phyloP scores from a whole-genome alignment of 306 rosid genomes.

The Luffa aegyptiaca region DNA sequence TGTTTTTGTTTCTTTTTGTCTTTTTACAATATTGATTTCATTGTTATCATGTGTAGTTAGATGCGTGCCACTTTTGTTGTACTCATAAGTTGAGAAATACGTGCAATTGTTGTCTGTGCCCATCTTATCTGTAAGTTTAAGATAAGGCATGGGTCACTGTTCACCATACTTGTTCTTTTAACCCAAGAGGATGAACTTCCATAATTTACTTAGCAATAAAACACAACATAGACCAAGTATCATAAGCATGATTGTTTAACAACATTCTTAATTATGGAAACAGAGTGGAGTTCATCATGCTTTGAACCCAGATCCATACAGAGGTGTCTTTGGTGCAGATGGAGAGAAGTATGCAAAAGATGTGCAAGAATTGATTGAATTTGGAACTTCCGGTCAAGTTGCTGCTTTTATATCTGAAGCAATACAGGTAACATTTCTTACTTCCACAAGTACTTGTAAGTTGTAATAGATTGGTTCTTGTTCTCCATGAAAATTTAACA shows the following conservation, averaged over 20 bases:
- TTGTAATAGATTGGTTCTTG: neutral
- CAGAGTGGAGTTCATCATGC: conserved; percentile 96
- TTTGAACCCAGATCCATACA: conserved; percentile 82
- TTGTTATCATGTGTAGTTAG: neutral
- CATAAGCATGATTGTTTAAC: neutral
- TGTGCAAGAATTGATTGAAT: conserved; percentile 66
- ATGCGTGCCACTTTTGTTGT: neutral
- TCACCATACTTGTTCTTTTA: neutral
- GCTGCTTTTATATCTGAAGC: conserved; percentile 86
- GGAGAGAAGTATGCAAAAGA: conserved; percentile 87
- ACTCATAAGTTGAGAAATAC: neutral
- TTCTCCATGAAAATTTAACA: neutral
- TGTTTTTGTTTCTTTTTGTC: neutral
- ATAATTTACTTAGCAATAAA: neutral
- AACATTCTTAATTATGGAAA: conserved; percentile 1
- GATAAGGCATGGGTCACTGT: conserved; percentile 8
- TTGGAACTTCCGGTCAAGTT: conserved; percentile 79
- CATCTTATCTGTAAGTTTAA: neutral
- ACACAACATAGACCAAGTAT: neutral
- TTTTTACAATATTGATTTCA: neutral
- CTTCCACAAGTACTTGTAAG: neutral
- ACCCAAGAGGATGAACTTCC: neutral
- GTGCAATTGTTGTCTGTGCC: neutral
- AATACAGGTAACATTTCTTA: conserved; percentile 46
- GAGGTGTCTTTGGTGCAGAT: conserved; percentile 90